Conservation (phyloP, 306 rosid species). For the Pyrus pyrifolia region DNA sequence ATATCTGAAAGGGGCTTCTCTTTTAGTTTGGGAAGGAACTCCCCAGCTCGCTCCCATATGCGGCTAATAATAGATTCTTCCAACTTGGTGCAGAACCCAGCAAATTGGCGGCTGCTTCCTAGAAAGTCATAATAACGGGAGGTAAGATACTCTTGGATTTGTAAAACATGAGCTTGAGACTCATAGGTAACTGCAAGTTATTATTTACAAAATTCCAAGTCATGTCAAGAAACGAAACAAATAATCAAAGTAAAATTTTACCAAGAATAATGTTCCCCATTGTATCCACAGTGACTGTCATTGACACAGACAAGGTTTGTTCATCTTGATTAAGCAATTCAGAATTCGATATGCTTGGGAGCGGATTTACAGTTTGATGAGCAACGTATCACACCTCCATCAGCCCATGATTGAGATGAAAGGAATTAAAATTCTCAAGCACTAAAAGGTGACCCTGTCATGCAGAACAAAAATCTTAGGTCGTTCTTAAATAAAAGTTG, state of each 20-base stretch:
- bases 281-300: constrained; percentile 73
- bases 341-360: constrained; percentile 26
- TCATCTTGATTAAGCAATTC: constrained; percentile 35
- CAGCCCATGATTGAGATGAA: constrained; percentile 70
- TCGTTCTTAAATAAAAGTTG: background rate
- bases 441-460: constrained; percentile 85
- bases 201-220: background rate
- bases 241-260: constrained; percentile 10
- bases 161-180: background rate
- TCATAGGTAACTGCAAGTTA: background rate
- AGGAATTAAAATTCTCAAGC: constrained; percentile 24
- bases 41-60: constrained; percentile 70
- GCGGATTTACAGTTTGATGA: constrained; percentile 33
- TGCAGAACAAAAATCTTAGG: constrained; percentile 4
- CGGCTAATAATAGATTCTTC: constrained; percentile 50
- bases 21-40: constrained; percentile 67
- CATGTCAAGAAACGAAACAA: background rate
- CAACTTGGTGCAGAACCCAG: constrained; percentile 62
- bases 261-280: constrained; percentile 71
- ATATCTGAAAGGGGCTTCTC: constrained; percentile 50
- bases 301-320: constrained; percentile 62
- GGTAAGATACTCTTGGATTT: background rate
- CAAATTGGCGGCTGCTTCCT: constrained; percentile 94
- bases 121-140: constrained; percentile 1
- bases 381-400: constrained; percentile 81